Conservation (phyloP, 2,329 filamentous ascomycete species). For the Aspergillus fructus region DNA sequence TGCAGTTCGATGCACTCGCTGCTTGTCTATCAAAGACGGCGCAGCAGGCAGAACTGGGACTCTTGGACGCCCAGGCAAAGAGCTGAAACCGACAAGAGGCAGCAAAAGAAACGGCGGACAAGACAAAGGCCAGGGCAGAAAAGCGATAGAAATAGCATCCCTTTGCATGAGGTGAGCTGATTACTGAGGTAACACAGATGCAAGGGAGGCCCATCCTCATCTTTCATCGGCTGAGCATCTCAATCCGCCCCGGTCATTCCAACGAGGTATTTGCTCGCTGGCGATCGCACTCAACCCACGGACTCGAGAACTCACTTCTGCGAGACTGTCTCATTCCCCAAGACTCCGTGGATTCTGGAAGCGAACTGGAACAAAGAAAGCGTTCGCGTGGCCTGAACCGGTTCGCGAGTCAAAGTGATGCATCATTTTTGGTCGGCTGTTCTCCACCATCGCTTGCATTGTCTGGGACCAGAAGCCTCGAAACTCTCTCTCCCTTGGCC, state of each 20-base stretch:
- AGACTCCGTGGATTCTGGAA: background rate
- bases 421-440: background rate
- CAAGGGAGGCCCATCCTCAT: constrained; percentile 2
- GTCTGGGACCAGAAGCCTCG: too few relatives aligned
- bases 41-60: too few relatives aligned
- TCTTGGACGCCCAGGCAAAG: too few relatives aligned
- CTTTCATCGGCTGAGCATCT: background rate
- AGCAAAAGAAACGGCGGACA: too few relatives aligned
- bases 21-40: background rate
- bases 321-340: too few relatives aligned
- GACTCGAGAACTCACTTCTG: background rate
- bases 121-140: background rate
- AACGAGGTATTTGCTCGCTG: background rate
- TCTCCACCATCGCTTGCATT: background rate
- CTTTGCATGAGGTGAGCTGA: background rate
- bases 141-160: background rate
- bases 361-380: background rate
- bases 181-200: background rate
- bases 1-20: background rate
- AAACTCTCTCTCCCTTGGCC: background rate
- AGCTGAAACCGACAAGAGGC: too few relatives aligned
- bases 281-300: background rate
- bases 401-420: background rate
- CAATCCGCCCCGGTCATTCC: background rate
- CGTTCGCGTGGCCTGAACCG: background rate